Base-by-base conservation (phyloP, 1,139 yeast genomes). In the Blastobotrys malaysiensis region DNA sequence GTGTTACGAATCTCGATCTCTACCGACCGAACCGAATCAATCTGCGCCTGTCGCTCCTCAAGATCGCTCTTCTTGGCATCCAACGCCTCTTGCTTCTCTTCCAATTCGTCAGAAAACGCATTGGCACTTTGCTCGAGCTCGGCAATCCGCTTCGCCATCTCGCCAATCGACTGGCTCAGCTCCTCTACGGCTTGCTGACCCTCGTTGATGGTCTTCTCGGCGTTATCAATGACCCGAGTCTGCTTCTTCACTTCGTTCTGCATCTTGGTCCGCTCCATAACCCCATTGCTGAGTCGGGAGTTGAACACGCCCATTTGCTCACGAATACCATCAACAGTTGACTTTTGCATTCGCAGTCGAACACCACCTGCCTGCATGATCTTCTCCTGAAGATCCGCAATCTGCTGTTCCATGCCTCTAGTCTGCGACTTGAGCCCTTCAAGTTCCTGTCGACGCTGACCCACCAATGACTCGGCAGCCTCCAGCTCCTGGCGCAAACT, bases 301-400 rank as follows among this genome's bases (percentile, higher is more conserved):
- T 73, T 75, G 20, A 82, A 71, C 19, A 86, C 79, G 56, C 85
- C 88, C 47, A 88, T 79, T 63, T 82, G 80, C 62, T 87, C 89
- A 50, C 77, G 76, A 44, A 87, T 75, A 1, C 95, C 86, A 63
- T 84, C 93, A 11, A 93, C 97, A 63, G 83, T 86, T 1, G 95
- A 80, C 61, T 83, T 87, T 64, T 90, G 97, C 58, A 87, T 70
- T 55, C 91, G 83, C 60, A 93, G 76, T 59, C 84, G 84, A 11
- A 88, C 85, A 60, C 99, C 99, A 53, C 99, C 99, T 52, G 90
- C 86, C 56, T 87, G 86, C 88, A 91, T 82, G 43, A 95, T 88
- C 65, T 84, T 78, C 55, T 84, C 88, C 62, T 89, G 91, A 6
- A 90, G 71, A 0, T 64, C 75, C 13, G 77, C 75, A 47, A 91